phyloP scores from a whole-genome alignment of 768 basidiomycete species.

The Amanita pallidorosea region DNA sequence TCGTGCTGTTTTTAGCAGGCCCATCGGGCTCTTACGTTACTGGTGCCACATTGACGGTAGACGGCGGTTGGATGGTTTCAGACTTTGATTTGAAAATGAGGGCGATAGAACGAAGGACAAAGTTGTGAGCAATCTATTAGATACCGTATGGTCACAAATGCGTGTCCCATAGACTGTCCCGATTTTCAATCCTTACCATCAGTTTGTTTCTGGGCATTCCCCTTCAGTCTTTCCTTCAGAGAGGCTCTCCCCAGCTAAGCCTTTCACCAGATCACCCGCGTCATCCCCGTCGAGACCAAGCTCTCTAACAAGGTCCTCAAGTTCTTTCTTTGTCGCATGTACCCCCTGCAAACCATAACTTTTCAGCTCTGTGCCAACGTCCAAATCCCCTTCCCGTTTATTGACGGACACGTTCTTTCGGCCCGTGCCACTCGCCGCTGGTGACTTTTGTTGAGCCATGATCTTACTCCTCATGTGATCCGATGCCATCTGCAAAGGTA shows the following conservation, averaged over 20 bases:
- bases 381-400: constrained; percentile 44
- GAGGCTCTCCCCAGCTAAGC: constrained; percentile 28
- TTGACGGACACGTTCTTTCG: constrained; percentile 36
- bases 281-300: constrained; percentile 69
- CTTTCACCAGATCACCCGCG: constrained; percentile 66
- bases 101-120: not conserved
- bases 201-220: not conserved
- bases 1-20: constrained; percentile 51
- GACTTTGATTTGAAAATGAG: not conserved
- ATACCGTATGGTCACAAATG: not conserved
- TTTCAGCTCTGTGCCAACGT: constrained; percentile 56
- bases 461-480: constrained; percentile 53
- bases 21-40: constrained; percentile 53
- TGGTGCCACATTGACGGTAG: constrained; percentile 51
- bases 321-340: constrained; percentile 65
- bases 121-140: not conserved
- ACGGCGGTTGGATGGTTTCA: constrained; percentile 28
- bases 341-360: constrained; percentile 72
- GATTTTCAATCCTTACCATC: not conserved
- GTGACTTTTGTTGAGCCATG: constrained; percentile 27
- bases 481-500: constrained; percentile 75
- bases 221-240: constrained; percentile 7
- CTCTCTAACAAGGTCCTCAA: constrained; percentile 59
- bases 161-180: not conserved
- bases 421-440: constrained; percentile 33